phyloP scores from a whole-genome alignment of 2,329 filamentous ascomycete species.

The Ophiobolus disseminans region DNA sequence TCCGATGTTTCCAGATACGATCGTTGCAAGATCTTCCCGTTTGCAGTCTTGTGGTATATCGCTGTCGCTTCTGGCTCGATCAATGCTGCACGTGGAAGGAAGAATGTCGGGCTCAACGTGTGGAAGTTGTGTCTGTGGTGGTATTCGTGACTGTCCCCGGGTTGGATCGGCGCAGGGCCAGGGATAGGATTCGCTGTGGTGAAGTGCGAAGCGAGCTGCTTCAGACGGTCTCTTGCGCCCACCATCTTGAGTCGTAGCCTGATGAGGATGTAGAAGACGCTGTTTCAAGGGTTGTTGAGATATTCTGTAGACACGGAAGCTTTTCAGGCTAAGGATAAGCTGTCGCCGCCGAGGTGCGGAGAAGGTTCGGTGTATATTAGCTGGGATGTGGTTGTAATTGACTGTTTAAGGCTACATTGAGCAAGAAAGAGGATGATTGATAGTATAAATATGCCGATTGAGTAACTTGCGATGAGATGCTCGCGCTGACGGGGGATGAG shows the following conservation, averaged over 20 bases:
- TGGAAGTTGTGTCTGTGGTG: constrained; percentile 69
- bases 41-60: constrained; percentile 83
- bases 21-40: constrained; percentile 74
- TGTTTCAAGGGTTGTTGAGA: constrained; percentile 1
- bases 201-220: constrained; percentile 49
- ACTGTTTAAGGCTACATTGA: neutral
- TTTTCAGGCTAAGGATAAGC: constrained; percentile 10
- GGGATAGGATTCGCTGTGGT: constrained; percentile 39
- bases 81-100: constrained; percentile 81
- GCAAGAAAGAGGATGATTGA: neutral
- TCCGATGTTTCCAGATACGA: constrained; percentile 84
- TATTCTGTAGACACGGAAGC: neutral
- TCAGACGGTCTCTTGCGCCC: constrained; percentile 36
- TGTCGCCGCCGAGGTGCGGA: constrained; percentile 26
- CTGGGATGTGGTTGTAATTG: constrained; percentile 7
- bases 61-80: constrained; percentile 85
- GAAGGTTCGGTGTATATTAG: constrained; percentile 11
- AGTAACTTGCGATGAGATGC: too few relatives aligned
- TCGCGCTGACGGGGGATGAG: constrained; percentile 1
- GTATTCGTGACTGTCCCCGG: constrained; percentile 46
- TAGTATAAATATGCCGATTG: too few relatives aligned
- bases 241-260: constrained; percentile 4
- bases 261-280: neutral
- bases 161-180: constrained; percentile 46
- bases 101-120: constrained; percentile 84